Conservation (phyloP, 768 basidiomycete genomes). For the Phaeolepiota aurea region DNA sequence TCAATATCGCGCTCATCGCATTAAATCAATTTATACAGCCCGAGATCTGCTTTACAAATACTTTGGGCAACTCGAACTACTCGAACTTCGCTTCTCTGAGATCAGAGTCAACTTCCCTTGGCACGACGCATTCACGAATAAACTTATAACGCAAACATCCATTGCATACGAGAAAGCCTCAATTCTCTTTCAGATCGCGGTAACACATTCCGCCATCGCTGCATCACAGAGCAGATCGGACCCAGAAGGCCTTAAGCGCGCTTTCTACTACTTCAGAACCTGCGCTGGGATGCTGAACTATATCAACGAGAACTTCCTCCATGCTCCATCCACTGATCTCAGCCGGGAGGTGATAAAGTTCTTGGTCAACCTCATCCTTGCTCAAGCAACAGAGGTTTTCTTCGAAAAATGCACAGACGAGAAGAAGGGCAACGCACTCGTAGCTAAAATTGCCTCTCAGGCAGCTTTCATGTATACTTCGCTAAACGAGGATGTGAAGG, state of each 20-base stretch:
- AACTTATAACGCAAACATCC: conserved; percentile 89
- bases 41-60: conserved; percentile 97
- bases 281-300: conserved; percentile 96
- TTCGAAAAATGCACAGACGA: conserved; percentile 92
- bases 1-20: background rate
- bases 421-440: conserved; percentile 74
- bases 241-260: conserved; percentile 86
- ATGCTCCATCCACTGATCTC: conserved; percentile 93
- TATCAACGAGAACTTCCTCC: conserved; percentile 98
- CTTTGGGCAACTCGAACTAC: conserved; percentile 95
- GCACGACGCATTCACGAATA: conserved; percentile 94
- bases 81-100: conserved; percentile 95
- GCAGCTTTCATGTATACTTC: conserved; percentile 73
- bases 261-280: conserved; percentile 86
- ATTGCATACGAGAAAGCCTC: conserved; percentile 98
- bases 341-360: conserved; percentile 93
- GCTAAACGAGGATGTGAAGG: conserved; percentile 88
- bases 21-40: conserved; percentile 33
- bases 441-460: conserved; percentile 80
- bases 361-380: conserved; percentile 77
- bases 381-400: conserved; percentile 94
- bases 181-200: conserved; percentile 92
- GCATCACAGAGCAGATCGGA: conserved; percentile 77
- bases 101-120: conserved; percentile 95
- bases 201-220: conserved; percentile 89